Percentiles rank a stretch among this genome's conserved stretches.
These are phyloP conservation scores for Calamus simplicifolius DNA, from an alignment of 176 grass and related monocot species.

Conservation along the genomic window DNA sequence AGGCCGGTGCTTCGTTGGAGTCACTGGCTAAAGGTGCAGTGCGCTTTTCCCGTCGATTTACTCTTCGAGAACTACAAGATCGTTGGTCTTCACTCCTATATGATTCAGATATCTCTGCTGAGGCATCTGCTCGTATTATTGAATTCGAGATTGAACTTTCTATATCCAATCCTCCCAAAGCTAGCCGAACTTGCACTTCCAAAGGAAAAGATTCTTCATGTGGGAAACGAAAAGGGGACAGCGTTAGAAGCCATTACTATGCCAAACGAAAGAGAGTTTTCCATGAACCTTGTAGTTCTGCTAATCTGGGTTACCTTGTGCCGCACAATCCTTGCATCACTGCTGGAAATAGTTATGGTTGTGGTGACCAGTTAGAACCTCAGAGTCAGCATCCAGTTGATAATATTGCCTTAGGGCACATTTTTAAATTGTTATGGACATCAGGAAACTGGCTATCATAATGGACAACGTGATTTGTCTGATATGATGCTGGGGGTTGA, in stretches of 20 bases:
- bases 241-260: slow-evolving; percentile 17
- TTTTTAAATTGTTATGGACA: slow-evolving; percentile 29
- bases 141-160: slow-evolving; percentile 40
- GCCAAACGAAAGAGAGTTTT: slow-evolving; percentile 30
- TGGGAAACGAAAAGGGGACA: slow-evolving; percentile 35
- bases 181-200: slow-evolving; percentile 47
- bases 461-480: slow-evolving; percentile 23
- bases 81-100: slow-evolving; percentile 59
- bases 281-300: slow-evolving; percentile 30
- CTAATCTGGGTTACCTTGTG: slow-evolving; percentile 42
- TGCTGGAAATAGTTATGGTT: slow-evolving; percentile 23
- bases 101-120: slow-evolving; percentile 31
- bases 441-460: slow-evolving; percentile 21
- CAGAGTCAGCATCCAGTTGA: slow-evolving; percentile 23
- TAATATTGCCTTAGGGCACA: slow-evolving; percentile 31
- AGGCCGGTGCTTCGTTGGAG: slow-evolving; percentile 69
- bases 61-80: slow-evolving; percentile 55
- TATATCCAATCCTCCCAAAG: slow-evolving; percentile 35
- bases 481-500: slow-evolving; percentile 19
- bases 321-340: slow-evolving; percentile 26
- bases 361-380: slow-evolving; percentile 28
- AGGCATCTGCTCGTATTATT: slow-evolving; percentile 35
- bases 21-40: slow-evolving; percentile 62
- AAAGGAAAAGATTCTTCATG: slow-evolving; percentile 51
- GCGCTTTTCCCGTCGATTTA: slow-evolving; percentile 49